Percentiles rank a stretch among this genome's conserved stretches.
phyloP scores from a whole-genome alignment of 2,329 filamentous ascomycete species.

The Periconia sp. region DNA sequence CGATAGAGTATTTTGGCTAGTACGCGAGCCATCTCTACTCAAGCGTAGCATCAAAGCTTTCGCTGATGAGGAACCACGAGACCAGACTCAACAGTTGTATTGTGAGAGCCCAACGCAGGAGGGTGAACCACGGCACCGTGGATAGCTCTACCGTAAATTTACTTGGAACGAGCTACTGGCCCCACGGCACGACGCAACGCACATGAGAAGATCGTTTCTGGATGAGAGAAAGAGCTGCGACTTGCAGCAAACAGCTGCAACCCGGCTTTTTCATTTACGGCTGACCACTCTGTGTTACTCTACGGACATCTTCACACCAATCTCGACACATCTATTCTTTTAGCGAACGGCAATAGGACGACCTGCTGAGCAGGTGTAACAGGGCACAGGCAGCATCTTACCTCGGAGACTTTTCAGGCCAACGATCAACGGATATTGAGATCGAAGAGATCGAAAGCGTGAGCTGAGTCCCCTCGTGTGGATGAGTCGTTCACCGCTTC shows the following conservation, averaged over 20 bases:
- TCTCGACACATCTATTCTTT: conserved; percentile 4
- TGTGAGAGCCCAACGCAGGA: no score
- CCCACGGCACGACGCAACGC: neutral
- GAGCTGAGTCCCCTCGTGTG: neutral
- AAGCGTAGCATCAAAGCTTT: no score
- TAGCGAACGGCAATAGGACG: conserved; percentile 6
- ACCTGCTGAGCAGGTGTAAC: conserved; percentile 10
- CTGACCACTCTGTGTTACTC: conserved; percentile 8
- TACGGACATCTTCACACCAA: neutral
- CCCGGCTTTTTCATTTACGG: neutral
- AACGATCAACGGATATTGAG: conserved; percentile 1
- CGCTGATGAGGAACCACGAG: no score
- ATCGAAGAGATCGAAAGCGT: neutral
- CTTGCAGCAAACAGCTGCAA: neutral
- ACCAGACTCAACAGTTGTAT: no score
- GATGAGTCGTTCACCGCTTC: conserved; percentile 7
- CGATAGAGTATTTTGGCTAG: no score
- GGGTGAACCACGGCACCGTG: neutral
- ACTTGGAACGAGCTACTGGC: neutral
- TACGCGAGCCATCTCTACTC: no score
- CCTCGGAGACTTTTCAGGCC: conserved; percentile 10
- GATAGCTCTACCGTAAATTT: neutral
- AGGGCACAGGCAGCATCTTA: conserved; percentile 15
- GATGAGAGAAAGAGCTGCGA: neutral
- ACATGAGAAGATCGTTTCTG: neutral